phyloP scores from a whole-genome alignment of 768 basidiomycete genomes.

The Serendipita sp. region DNA sequence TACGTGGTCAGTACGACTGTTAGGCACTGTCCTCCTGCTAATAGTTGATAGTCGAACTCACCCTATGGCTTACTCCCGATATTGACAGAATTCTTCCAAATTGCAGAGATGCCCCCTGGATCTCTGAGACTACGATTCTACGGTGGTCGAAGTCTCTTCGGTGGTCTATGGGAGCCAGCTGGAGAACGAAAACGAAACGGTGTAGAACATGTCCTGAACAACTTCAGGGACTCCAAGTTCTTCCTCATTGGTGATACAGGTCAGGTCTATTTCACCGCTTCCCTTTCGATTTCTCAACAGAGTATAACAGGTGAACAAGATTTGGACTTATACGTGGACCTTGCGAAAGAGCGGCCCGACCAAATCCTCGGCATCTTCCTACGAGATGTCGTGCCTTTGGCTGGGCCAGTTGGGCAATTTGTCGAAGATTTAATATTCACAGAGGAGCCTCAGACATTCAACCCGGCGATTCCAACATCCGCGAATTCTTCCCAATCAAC shows the following conservation, averaged over 20 bases:
- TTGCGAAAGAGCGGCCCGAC: slow-evolving; percentile 51
- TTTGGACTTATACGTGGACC: slow-evolving; percentile 68
- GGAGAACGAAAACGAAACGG: slow-evolving; percentile 61
- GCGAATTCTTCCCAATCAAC: neutral
- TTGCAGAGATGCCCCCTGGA: slow-evolving; percentile 57
- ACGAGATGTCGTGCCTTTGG: slow-evolving; percentile 38
- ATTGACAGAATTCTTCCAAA: slow-evolving; percentile 54
- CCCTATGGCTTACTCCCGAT: slow-evolving; percentile 75
- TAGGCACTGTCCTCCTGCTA: neutral
- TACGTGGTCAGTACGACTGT: slow-evolving; percentile 45
- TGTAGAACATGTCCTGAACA: slow-evolving; percentile 59
- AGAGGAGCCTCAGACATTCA: neutral
- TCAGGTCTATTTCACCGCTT: neutral
- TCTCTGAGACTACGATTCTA: slow-evolving; percentile 77
- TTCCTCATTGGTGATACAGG: slow-evolving; percentile 84
- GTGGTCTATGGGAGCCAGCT: slow-evolving; percentile 69
- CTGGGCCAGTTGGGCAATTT: neutral
- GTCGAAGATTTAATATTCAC: neutral
- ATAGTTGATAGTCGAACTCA: slow-evolving; percentile 52
- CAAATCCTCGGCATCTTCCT: slow-evolving; percentile 73
- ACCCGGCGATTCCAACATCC: neutral
- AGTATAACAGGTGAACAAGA: slow-evolving; percentile 50
- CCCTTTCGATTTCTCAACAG: neutral
- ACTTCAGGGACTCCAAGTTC: slow-evolving; percentile 61
- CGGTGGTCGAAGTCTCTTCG: slow-evolving; percentile 66